Percentiles rank a stretch among this genome's conserved stretches.
These are phyloP conservation scores for Colletotrichum shisoi DNA, from an alignment of 2,329 filamentous ascomycete genomes.

Conservation along the genomic window DNA sequence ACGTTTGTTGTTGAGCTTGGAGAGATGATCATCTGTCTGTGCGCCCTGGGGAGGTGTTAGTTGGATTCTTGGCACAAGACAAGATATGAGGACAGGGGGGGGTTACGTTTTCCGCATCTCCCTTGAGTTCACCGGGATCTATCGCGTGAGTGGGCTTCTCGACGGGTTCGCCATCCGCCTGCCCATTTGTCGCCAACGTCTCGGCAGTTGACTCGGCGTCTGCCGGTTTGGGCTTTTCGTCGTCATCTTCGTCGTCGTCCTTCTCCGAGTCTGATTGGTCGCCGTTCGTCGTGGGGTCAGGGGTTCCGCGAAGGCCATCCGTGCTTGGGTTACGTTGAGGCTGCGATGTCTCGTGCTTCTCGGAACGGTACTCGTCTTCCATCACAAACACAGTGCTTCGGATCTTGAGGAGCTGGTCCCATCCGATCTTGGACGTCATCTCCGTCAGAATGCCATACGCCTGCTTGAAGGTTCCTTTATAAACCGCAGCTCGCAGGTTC, in stretches of 20 bases:
- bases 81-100: background rate
- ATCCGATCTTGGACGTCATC: constrained; percentile 95
- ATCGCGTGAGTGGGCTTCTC: constrained; percentile 84
- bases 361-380: constrained; percentile 96
- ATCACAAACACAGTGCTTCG: constrained; percentile 98
- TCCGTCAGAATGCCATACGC: constrained; percentile 94
- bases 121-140: constrained; percentile 78
- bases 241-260: constrained; percentile 48
- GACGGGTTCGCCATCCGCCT: constrained; percentile 56
- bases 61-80: background rate
- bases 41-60: constrained; percentile 58
- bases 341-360: constrained; percentile 72
- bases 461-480: constrained; percentile 94
- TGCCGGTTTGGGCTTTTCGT: constrained; percentile 49
- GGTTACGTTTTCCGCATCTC: constrained; percentile 74
- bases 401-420: constrained; percentile 94
- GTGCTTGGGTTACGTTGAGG: constrained; percentile 78
- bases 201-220: constrained; percentile 43
- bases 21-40: constrained; percentile 75
- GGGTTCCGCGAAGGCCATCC: constrained; percentile 76
- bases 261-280: constrained; percentile 45
- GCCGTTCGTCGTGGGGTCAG: constrained; percentile 64
- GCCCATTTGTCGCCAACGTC: constrained; percentile 46
- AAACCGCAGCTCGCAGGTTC: constrained; percentile 84
- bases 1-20: constrained; percentile 94